A percentile compares a stretch with the other conserved stretches of the same genome.
phyloP scores from a whole-genome alignment of 345 rosid species.

The Noccaea caerulescens region DNA sequence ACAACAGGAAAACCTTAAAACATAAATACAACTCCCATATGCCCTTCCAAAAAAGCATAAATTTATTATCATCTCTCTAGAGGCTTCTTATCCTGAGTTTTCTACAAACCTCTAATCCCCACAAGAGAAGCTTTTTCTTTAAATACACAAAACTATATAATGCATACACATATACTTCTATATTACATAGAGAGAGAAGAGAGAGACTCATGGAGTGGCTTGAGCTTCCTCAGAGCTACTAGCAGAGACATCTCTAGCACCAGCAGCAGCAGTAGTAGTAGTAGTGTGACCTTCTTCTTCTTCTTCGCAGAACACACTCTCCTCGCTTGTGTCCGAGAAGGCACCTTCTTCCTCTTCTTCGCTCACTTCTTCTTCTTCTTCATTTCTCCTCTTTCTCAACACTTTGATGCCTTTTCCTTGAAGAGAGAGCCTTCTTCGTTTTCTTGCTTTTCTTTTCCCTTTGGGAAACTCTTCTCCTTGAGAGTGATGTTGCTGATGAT shows the following conservation, averaged over 20 bases:
- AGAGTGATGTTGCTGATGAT: conserved; percentile 49
- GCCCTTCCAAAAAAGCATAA: background rate
- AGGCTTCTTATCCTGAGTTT: background rate
- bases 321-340: conserved; percentile 72
- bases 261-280: background rate
- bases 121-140: conserved; percentile 23
- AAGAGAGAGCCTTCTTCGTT: conserved; percentile 71
- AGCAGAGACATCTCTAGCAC: conserved; percentile 45
- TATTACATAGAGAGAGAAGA: conserved; percentile 25
- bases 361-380: conserved; percentile 45
- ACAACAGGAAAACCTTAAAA: background rate
- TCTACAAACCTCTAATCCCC: background rate
- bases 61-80: conserved; percentile 26
- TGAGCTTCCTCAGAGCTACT: conserved; percentile 71
- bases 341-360: conserved; percentile 53
- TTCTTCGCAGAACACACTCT: conserved; percentile 76
- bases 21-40: conserved; percentile 9
- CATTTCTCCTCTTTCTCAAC: conserved; percentile 61
- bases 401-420: conserved; percentile 85
- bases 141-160: conserved; percentile 39
- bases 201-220: conserved; percentile 33
- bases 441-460: conserved; percentile 92
- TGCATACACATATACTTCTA: conserved; percentile 38
- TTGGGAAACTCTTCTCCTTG: conserved; percentile 86
- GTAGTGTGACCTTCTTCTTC: conserved; percentile 45